These are phyloP conservation scores for Pyracantha coccinea DNA, from an alignment of 331 rosid species.

Conservation along the genomic window DNA sequence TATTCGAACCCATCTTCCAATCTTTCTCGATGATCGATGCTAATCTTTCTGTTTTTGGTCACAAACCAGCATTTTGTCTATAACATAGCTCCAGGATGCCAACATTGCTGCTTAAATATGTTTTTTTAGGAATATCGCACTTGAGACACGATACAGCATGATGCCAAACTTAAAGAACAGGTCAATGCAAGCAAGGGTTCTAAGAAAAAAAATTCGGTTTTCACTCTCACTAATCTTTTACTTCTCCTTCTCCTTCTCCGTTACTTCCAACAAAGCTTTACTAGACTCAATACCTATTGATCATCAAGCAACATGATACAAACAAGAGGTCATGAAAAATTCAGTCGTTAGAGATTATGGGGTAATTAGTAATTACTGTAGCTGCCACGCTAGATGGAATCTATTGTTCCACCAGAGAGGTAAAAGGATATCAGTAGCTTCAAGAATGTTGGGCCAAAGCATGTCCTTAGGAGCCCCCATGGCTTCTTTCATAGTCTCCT, in stretches of 20 bases:
- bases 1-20: constrained; percentile 18
- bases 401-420: constrained; percentile 93
- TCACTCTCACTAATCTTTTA: constrained; percentile 54
- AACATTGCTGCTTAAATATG: constrained; percentile 63
- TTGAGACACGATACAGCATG: constrained; percentile 60
- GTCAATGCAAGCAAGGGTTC: constrained; percentile 78
- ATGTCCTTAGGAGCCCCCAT: constrained; percentile 76
- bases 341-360: constrained; percentile 53
- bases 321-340: constrained; percentile 23
- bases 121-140: constrained; percentile 68
- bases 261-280: constrained; percentile 61
- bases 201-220: constrained; percentile 40
- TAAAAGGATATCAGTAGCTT: constrained; percentile 70
- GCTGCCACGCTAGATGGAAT: constrained; percentile 93
- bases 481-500: constrained; percentile 69
- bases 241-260: constrained; percentile 46
- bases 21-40: background rate
- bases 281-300: constrained; percentile 75
- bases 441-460: constrained; percentile 71
- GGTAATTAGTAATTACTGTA: constrained; percentile 87
- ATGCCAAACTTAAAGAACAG: constrained; percentile 48
- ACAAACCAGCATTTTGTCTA: background rate
- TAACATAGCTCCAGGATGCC: constrained; percentile 56
- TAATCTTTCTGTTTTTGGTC: background rate
- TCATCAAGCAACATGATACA: background rate